Evolutionary conservation across 2,329 filamentous ascomycete genomes (phyloP).

Genomic region (Fusarium nodosum): DNA sequence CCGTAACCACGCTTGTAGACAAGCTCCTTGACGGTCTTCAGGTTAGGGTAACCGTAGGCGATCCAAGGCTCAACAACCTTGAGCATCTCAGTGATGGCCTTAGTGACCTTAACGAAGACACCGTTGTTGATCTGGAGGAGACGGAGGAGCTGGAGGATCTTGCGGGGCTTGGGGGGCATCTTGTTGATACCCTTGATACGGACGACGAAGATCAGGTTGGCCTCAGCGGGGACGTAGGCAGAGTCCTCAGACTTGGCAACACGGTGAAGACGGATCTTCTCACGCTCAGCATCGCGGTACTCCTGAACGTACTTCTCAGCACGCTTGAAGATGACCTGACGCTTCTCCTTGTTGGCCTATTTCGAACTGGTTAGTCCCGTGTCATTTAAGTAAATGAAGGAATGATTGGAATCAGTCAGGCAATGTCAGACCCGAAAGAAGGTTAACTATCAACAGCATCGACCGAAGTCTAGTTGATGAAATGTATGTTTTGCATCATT

Average conservation of each 20-base stretch:
- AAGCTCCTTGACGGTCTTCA: slow-evolving; percentile 98
- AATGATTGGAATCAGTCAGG: slow-evolving; percentile 51
- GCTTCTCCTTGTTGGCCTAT: slow-evolving; percentile 99
- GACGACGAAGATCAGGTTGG: slow-evolving; percentile 97
- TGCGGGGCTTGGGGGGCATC: slow-evolving; percentile 99
- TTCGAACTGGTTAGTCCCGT: slow-evolving; percentile 56
- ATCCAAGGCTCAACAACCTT: slow-evolving; percentile 99
- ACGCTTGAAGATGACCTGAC: slow-evolving; percentile 98
- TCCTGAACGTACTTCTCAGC: slow-evolving; percentile 99
- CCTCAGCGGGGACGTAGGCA: slow-evolving; percentile 94
- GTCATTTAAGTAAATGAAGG: slow-evolving; percentile 34
- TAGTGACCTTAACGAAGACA: slow-evolving; percentile 97
- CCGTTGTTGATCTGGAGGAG: slow-evolving; percentile 99
- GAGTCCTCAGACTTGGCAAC: slow-evolving; percentile 91
- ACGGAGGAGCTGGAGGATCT: slow-evolving; percentile 99
- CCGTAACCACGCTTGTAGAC: slow-evolving; percentile 99
- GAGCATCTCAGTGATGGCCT: slow-evolving; percentile 97
- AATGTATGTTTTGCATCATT: slow-evolving; percentile 89
- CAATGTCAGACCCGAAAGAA: slow-evolving; percentile 98
- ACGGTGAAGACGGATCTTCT: slow-evolving; percentile 95
- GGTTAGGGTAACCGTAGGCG: slow-evolving; percentile 99
- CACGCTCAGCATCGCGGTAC: slow-evolving; percentile 97
- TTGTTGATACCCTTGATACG: slow-evolving; percentile 99
- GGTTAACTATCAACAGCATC: slow-evolving; percentile 98
- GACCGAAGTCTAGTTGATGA: slow-evolving; percentile 93